Evolutionary conservation across 2,329 filamentous ascomycete species (phyloP).

Genomic region (Dryadomyces quercivorus): DNA sequence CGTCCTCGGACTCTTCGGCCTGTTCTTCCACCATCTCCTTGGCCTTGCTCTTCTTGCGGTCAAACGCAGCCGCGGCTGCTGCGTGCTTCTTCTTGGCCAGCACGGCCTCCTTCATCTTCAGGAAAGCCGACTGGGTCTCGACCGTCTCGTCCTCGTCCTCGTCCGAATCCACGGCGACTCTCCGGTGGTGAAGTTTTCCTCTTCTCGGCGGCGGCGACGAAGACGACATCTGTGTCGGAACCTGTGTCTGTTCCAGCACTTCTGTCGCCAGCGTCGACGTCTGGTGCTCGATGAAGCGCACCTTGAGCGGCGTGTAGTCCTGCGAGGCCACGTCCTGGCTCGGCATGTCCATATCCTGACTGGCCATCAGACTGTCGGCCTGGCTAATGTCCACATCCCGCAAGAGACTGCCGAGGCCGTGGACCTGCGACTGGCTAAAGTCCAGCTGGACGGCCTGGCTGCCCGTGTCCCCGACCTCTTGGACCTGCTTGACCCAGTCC

Average conservation of each 20-base stretch:
- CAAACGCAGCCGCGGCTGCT: constrained; percentile 31
- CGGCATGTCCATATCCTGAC: constrained; percentile 48
- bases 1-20: constrained; percentile 94
- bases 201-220: constrained; percentile 41
- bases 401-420: constrained; percentile 44
- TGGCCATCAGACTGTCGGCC: constrained; percentile 32
- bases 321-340: constrained; percentile 62
- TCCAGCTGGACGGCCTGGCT: constrained; percentile 36
- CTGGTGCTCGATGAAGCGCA: constrained; percentile 52
- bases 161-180: constrained; percentile 22
- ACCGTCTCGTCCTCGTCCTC: constrained; percentile 20
- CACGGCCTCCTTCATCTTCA: constrained; percentile 20
- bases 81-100: constrained; percentile 21
- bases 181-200: constrained; percentile 36
- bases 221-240: constrained; percentile 22
- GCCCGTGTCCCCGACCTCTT: constrained; percentile 18
- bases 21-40: constrained; percentile 84
- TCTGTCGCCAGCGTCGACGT: constrained; percentile 62
- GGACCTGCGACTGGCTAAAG: constrained; percentile 48
- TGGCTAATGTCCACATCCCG: constrained; percentile 41
- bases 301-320: constrained; percentile 57
- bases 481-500: constrained; percentile 15
- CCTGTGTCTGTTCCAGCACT: constrained; percentile 24
- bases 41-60: constrained; percentile 79
- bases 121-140: constrained; percentile 12